phyloP scores from a whole-genome alignment of 2,329 filamentous ascomycete genomes.

The Ophiosphaerella herpotricha region DNA sequence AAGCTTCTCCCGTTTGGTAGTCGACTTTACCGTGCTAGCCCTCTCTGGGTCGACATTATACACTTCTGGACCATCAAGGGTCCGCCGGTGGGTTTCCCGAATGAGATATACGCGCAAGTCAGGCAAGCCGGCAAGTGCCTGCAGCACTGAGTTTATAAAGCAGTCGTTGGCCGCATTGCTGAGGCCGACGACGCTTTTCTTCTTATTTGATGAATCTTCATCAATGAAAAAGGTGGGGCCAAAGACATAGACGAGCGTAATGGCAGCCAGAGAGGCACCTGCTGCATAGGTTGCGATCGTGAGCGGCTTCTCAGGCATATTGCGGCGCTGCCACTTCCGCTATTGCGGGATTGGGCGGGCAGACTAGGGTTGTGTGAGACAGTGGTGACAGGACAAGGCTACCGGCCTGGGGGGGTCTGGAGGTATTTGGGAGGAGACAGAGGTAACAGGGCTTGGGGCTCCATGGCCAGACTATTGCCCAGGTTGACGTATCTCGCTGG shows the following conservation, averaged over 20 bases:
- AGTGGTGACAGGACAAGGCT: constrained; percentile 14
- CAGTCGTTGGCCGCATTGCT: constrained; percentile 83
- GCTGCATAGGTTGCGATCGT: constrained; percentile 92
- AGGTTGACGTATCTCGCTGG: constrained; percentile 22
- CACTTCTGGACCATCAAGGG: constrained; percentile 75
- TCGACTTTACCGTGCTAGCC: constrained; percentile 47
- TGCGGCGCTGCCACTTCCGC: constrained; percentile 30
- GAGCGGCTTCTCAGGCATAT: constrained; percentile 80
- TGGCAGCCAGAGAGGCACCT: constrained; percentile 90
- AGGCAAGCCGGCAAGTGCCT: constrained; percentile 86
- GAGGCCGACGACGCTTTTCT: constrained; percentile 86
- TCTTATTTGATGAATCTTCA: constrained; percentile 70
- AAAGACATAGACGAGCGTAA: constrained; percentile 96
- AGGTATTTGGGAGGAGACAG: neutral
- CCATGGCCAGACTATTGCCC: constrained; percentile 37
- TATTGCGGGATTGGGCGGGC: constrained; percentile 27
- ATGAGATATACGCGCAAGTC: constrained; percentile 92
- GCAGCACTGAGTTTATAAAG: constrained; percentile 90
- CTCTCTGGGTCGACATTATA: constrained; percentile 67
- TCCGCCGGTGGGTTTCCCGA: constrained; percentile 82
- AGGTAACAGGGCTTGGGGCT: constrained; percentile 9
- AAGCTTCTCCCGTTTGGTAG: constrained; percentile 54
- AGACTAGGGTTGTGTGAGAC: constrained; percentile 21
- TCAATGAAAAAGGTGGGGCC: constrained; percentile 97
- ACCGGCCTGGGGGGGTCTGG: neutral